Percentiles rank a stretch among this genome's conserved stretches.
Conservation (phyloP, 352 stramenopile species). For the Globisporangium cederbergense region DNA sequence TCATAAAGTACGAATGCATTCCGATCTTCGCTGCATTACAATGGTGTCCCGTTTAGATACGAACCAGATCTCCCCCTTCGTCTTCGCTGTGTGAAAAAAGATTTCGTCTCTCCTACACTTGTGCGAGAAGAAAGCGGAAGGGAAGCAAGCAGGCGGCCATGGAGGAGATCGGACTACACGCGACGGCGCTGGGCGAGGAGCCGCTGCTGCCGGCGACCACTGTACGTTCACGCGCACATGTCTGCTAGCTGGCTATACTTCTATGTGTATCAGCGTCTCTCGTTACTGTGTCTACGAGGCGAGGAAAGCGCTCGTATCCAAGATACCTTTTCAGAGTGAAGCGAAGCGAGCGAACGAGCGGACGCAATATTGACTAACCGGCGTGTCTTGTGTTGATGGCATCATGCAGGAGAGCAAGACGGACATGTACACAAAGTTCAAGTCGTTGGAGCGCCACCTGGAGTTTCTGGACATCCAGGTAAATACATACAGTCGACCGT, state of each 20-base stretch:
- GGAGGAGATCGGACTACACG: conserved; percentile 59
- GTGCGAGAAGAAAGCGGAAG: conserved; percentile 1
- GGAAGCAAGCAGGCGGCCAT: conserved; percentile 25
- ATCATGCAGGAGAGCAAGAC: conserved; percentile 46
- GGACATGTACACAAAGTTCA: conserved; percentile 78
- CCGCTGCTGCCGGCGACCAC: conserved; percentile 48
- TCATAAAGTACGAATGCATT: not conserved
- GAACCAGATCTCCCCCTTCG: conserved; percentile 7
- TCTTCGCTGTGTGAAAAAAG: conserved; percentile 9
- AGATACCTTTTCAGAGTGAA: not conserved
- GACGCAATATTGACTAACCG: conserved; percentile 1
- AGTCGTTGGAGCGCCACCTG: conserved; percentile 73
- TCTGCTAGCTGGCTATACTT: not conserved
- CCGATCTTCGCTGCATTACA: not conserved
- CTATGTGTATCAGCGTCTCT: not conserved
- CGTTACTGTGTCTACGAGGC: too few relatives aligned
- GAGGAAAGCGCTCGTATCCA: not conserved
- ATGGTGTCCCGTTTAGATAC: not conserved
- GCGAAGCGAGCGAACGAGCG: not conserved
- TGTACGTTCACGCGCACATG: conserved; percentile 14
- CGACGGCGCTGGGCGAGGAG: conserved; percentile 38
- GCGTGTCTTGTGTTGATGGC: not conserved
- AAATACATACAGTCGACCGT: not conserved
- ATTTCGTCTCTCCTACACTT: conserved; percentile 7
- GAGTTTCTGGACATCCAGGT: conserved; percentile 86